These are phyloP conservation scores for Aspergillus japonicus DNA, from an alignment of 2,329 filamentous ascomycete genomes.

Conservation along the genomic window DNA sequence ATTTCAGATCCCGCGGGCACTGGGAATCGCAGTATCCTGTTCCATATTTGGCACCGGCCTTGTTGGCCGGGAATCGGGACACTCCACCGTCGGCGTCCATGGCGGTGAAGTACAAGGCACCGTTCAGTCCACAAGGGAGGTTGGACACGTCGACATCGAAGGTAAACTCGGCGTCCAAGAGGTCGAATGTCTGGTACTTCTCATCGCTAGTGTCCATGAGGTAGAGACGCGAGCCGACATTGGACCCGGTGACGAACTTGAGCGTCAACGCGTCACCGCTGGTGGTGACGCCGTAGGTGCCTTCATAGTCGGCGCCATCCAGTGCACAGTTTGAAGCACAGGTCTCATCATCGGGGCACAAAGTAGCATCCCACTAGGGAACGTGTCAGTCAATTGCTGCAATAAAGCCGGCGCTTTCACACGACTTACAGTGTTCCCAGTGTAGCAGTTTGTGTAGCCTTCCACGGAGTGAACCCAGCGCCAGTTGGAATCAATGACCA, in stretches of 20 bases:
- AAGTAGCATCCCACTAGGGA: slow-evolving; percentile 43
- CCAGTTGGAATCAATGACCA: slow-evolving; percentile 60
- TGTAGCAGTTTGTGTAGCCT: slow-evolving; percentile 57
- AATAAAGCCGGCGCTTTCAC: background rate
- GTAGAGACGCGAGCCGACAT: slow-evolving; percentile 58
- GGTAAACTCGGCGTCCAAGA: slow-evolving; percentile 66
- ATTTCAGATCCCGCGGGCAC: slow-evolving; percentile 52
- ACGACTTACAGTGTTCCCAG: slow-evolving; percentile 44
- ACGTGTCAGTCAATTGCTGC: background rate
- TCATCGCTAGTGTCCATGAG: slow-evolving; percentile 58
- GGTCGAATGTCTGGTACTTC: slow-evolving; percentile 63
- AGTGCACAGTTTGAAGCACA: slow-evolving; percentile 58
- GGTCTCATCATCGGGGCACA: slow-evolving; percentile 49
- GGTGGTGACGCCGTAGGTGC: slow-evolving; percentile 53
- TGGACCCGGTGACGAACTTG: slow-evolving; percentile 46
- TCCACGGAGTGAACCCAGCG: slow-evolving; percentile 53
- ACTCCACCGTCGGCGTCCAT: slow-evolving; percentile 62
- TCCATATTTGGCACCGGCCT: slow-evolving; percentile 59
- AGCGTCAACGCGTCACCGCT: slow-evolving; percentile 50
- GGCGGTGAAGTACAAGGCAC: slow-evolving; percentile 64
- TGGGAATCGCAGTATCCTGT: slow-evolving; percentile 65
- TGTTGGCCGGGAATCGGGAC: slow-evolving; percentile 50
- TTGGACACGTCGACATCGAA: slow-evolving; percentile 70
- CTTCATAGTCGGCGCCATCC: slow-evolving; percentile 55
- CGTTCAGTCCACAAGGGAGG: slow-evolving; percentile 68